Percentiles rank a stretch among this genome's conserved stretches.
These are phyloP conservation scores for Suillus weaverae DNA, from an alignment of 768 basidiomycete genomes.

Conservation along the genomic window DNA sequence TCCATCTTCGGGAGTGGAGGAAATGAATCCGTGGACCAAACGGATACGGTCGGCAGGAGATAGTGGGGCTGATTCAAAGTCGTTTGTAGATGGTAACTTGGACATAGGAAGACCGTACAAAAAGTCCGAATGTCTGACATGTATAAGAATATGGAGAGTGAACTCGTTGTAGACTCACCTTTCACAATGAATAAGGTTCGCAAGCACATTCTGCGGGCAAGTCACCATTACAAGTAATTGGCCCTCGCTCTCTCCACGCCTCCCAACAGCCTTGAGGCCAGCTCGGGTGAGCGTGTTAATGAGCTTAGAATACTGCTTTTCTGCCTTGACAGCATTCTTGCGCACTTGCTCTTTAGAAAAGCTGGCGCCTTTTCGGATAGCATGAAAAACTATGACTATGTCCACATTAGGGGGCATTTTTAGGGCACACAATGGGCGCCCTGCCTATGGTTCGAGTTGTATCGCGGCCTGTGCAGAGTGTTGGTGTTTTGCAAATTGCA, in stretches of 20 bases:
- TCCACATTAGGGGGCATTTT: conserved; percentile 60
- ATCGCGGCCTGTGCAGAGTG: neutral
- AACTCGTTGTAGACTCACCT: conserved; percentile 46
- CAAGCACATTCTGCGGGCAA: conserved; percentile 62
- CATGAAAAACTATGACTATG: conserved; percentile 71
- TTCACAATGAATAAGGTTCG: conserved; percentile 69
- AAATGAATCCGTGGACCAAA: conserved; percentile 71
- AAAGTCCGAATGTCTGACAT: conserved; percentile 68
- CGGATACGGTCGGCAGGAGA: conserved; percentile 76
- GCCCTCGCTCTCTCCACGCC: conserved; percentile 73
- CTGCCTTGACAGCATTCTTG: conserved; percentile 62
- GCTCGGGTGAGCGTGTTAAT: conserved; percentile 59
- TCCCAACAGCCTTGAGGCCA: conserved; percentile 69
- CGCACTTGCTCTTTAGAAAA: conserved; percentile 62
- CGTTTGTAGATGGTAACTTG: conserved; percentile 41
- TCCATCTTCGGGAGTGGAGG: conserved; percentile 69
- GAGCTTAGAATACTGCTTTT: conserved; percentile 67
- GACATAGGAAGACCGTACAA: conserved; percentile 69
- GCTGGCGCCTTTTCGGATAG: conserved; percentile 36
- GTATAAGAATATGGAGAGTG: neutral
- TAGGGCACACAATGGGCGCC: neutral
- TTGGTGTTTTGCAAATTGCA: neutral
- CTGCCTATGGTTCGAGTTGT: neutral
- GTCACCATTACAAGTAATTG: conserved; percentile 76
- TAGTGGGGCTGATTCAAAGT: conserved; percentile 46